Evolutionary conservation across 148 eudicot genomes (phyloP).

Genomic region (Heliosperma pusillum): DNA sequence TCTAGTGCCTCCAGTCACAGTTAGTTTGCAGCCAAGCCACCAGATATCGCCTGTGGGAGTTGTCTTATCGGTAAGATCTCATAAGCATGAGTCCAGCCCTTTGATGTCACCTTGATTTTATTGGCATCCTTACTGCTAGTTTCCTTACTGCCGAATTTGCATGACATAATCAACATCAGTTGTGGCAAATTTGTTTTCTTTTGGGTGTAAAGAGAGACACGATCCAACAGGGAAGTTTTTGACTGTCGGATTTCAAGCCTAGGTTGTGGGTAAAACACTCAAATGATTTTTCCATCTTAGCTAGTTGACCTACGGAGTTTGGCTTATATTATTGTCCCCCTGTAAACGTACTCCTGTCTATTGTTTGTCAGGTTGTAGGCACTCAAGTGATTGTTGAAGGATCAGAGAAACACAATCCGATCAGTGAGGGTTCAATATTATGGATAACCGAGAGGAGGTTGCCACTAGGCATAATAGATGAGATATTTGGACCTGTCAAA

Average conservation of each 20-base stretch:
- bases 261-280: too few relatives aligned
- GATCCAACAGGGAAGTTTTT: too few relatives aligned
- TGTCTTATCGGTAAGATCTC: conserved; percentile 60
- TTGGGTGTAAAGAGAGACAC: too few relatives aligned
- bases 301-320: too few relatives aligned
- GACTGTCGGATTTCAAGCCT: too few relatives aligned
- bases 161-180: neutral
- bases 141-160: neutral
- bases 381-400: conserved; percentile 89
- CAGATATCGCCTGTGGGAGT: conserved; percentile 67
- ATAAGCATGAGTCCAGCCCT: neutral
- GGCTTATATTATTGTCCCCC: neutral
- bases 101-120: conserved; percentile 3
- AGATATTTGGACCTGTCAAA: conserved; percentile 96
- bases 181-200: neutral
- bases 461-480: conserved; percentile 84
- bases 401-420: conserved; percentile 76
- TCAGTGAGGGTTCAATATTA: conserved; percentile 78
- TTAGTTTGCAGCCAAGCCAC: conserved; percentile 64
- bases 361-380: conserved; percentile 51
- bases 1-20: conserved; percentile 66
- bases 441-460: conserved; percentile 76
- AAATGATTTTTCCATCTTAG: too few relatives aligned
- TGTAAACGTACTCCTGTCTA: conserved; percentile 7
- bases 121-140: neutral